Percentiles rank a stretch among this genome's conserved stretches.
phyloP scores from a whole-genome alignment of 768 basidiomycete genomes.

The Suillus placidus region DNA sequence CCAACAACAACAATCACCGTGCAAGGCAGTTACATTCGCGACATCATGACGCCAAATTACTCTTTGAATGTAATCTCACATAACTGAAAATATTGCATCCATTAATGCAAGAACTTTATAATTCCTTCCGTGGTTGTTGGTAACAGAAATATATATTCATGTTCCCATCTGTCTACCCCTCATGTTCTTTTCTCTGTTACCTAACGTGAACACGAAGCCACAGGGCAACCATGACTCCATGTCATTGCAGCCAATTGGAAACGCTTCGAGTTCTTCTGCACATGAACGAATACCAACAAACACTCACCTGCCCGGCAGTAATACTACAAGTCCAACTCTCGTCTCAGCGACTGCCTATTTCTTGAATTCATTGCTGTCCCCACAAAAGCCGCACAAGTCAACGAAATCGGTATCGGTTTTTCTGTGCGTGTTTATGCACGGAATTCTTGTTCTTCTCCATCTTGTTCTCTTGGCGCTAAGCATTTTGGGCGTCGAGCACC shows the following conservation, averaged over 20 bases:
- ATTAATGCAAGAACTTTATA: no score
- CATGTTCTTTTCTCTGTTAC: background rate
- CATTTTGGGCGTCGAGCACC: slow-evolving; percentile 3
- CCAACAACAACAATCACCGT: no score
- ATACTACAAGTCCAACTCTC: background rate
- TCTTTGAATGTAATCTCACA: no score
- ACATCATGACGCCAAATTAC: no score
- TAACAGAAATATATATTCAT: no score
- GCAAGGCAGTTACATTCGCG: no score
- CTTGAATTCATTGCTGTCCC: background rate
- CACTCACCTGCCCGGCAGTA: background rate
- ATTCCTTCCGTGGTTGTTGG: no score
- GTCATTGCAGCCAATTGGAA: background rate
- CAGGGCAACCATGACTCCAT: background rate
- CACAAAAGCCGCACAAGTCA: background rate
- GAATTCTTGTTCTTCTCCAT: slow-evolving; percentile 17
- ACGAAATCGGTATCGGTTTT: background rate
- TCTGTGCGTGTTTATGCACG: background rate
- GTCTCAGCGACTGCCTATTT: background rate
- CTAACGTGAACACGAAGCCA: background rate
- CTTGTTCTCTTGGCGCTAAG: slow-evolving; percentile 7
- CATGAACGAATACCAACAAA: background rate
- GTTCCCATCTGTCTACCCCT: background rate
- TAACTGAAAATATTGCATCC: no score
- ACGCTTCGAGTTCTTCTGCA: background rate